Percentiles rank a stretch among this genome's conserved stretches.
phyloP scores from a whole-genome alignment of 805 yeast genomes.

The Torulaspora microellipsoides region DNA sequence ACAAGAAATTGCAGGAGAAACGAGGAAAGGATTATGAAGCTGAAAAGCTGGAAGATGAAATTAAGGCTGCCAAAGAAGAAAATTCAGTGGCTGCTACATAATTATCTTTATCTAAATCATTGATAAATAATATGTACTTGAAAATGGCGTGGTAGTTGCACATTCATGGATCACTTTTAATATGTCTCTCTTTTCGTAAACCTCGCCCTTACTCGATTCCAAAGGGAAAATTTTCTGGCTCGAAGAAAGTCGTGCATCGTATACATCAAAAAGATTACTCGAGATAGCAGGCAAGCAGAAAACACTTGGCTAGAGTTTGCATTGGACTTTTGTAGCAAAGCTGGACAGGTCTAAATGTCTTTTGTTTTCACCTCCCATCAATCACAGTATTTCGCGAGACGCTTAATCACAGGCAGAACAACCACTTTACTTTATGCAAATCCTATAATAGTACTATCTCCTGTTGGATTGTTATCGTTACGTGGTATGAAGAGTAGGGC shows the following conservation, averaged over 20 bases:
- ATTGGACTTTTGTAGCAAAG: too few species aligned
- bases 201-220: too few species aligned
- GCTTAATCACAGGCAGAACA: conserved; percentile 3
- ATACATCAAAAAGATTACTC: too few species aligned
- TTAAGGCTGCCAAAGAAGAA: conserved; percentile 31
- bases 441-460: not conserved
- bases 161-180: too few species aligned
- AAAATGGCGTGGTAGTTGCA: not conserved
- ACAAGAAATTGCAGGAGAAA: conserved; percentile 47
- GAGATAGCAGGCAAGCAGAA: too few species aligned
- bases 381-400: conserved; percentile 1
- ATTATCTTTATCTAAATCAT: not conserved
- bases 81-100: conserved; percentile 9
- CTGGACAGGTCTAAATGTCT: conserved; percentile 3
- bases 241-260: too few species aligned
- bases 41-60: conserved; percentile 36
- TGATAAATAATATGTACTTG: not conserved
- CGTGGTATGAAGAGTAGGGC: conserved; percentile 10
- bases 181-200: too few species aligned
- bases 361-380: not conserved
- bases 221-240: too few species aligned
- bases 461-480: conserved; percentile 2
- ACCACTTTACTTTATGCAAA: not conserved
- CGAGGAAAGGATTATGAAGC: conserved; percentile 36
- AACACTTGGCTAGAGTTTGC: too few species aligned